A percentile compares a stretch with the other conserved stretches of the same genome.
Evolutionary conservation across 345 rosid species (phyloP).

Genomic region (Ceriops decandra): DNA sequence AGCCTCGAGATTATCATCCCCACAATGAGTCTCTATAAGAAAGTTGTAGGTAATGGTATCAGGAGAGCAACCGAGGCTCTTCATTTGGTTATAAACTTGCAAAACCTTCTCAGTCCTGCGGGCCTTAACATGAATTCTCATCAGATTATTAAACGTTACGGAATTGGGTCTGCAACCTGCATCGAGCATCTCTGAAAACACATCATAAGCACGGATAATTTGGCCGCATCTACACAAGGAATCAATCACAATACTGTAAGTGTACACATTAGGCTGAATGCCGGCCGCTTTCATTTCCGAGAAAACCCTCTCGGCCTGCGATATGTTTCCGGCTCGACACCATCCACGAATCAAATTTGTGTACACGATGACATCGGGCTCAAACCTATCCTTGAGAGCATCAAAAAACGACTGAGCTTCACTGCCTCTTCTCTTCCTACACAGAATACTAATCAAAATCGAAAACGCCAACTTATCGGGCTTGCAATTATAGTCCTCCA

Average conservation of each 20-base stretch:
- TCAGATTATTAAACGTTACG: slow-evolving; percentile 72
- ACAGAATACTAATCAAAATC: slow-evolving; percentile 57
- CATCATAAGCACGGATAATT: slow-evolving; percentile 80
- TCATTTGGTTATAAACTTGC: slow-evolving; percentile 95
- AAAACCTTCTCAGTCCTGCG: slow-evolving; percentile 84
- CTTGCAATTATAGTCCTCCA: slow-evolving; percentile 82
- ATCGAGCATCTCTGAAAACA: slow-evolving; percentile 84
- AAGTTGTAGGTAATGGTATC: slow-evolving; percentile 72
- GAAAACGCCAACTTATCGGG: slow-evolving; percentile 81
- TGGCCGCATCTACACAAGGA: slow-evolving; percentile 80
- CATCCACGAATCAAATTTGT: slow-evolving; percentile 81
- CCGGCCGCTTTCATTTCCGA: slow-evolving; percentile 75
- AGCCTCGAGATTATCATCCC: slow-evolving; percentile 57
- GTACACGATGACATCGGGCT: slow-evolving; percentile 69
- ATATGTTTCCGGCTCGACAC: slow-evolving; percentile 69
- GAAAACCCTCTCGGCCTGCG: slow-evolving; percentile 71
- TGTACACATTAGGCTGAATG: slow-evolving; percentile 73
- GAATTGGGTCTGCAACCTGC: slow-evolving; percentile 69
- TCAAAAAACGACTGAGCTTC: slow-evolving; percentile 87
- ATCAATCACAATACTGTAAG: slow-evolving; percentile 80
- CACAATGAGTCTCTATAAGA: slow-evolving; percentile 70
- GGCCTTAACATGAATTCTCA: slow-evolving; percentile 86
- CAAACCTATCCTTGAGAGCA: slow-evolving; percentile 52
- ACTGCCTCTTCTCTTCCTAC: slow-evolving; percentile 61
- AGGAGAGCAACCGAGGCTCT: slow-evolving; percentile 54